phyloP scores from a whole-genome alignment of 495 filamentous ascomycete genomes.

The Aspergillus panamensis region DNA sequence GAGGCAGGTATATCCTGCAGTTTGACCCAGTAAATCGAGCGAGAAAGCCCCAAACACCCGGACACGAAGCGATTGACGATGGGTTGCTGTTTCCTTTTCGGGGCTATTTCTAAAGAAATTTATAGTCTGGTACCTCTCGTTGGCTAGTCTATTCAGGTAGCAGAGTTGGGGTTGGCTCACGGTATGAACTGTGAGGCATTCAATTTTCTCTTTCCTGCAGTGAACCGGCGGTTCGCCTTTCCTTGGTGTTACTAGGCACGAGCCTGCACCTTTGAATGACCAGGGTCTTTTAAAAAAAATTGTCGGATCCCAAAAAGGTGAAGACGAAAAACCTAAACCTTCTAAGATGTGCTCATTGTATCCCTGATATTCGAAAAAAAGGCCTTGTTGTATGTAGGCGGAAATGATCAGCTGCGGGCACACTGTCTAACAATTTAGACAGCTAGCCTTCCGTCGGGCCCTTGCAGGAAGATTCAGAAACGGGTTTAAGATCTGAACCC shows the following conservation, averaged over 20 bases:
- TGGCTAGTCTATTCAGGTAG: slow-evolving; percentile 1
- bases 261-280: neutral
- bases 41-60: neutral
- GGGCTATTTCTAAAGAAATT: neutral
- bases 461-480: slow-evolving; percentile 35
- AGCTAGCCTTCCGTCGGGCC: slow-evolving; percentile 36
- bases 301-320: neutral
- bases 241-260: neutral
- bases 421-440: slow-evolving; percentile 33
- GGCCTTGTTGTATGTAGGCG: slow-evolving; percentile 1
- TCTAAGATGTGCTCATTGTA: neutral
- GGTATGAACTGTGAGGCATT: neutral
- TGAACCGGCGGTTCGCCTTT: neutral
- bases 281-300: neutral
- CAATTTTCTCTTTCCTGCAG: neutral
- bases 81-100: neutral
- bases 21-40: neutral
- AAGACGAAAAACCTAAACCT: neutral
- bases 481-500: slow-evolving; percentile 21
- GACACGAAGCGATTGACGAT: neutral
- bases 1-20: neutral
- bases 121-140: neutral
- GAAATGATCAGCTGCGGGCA: slow-evolving; percentile 16
- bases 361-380: neutral
- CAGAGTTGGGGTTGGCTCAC: neutral